phyloP scores from a whole-genome alignment of 2,329 filamentous ascomycete genomes.

The Fusarium sp. region DNA sequence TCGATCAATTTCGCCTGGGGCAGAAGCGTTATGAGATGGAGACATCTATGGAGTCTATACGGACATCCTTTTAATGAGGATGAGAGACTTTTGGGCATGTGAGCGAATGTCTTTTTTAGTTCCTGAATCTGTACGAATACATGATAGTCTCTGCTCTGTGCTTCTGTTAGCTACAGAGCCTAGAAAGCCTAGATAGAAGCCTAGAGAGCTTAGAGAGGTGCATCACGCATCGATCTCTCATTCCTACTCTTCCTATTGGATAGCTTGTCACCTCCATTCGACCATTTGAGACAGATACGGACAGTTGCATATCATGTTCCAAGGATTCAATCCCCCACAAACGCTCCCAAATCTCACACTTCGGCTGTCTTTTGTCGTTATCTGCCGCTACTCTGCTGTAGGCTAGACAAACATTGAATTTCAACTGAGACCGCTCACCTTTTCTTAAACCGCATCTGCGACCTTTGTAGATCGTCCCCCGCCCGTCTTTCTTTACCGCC shows the following conservation, averaged over 20 bases:
- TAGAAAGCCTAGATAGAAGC: not conserved
- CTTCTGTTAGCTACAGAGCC: conserved; percentile 4
- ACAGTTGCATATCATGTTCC: conserved; percentile 33
- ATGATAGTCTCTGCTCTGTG: conserved; percentile 30
- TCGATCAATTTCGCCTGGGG: conserved; percentile 19
- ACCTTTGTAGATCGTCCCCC: not conserved
- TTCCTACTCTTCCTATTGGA: conserved; percentile 27
- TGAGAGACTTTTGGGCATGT: no score
- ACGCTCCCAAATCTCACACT: conserved; percentile 39
- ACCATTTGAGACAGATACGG: conserved; percentile 25
- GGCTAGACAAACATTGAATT: conserved; percentile 9
- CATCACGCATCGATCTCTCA: conserved; percentile 17
- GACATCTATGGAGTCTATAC: not conserved
- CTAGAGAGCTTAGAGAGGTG: not conserved
- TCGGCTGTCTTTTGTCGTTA: conserved; percentile 11
- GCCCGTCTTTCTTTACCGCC: conserved; percentile 19
- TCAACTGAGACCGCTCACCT: conserved; percentile 6
- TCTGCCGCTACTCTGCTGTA: conserved; percentile 20
- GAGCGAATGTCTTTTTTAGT: not conserved
- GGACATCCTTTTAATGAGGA: not conserved
- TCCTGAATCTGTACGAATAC: not conserved
- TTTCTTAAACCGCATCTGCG: conserved; percentile 4
- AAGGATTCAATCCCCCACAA: conserved; percentile 33
- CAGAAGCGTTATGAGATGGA: conserved; percentile 28
- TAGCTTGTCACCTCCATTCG: conserved; percentile 11